Evolutionary conservation across 2,329 filamentous ascomycete species (phyloP).

Genomic region (Neofusicoccum ribis): DNA sequence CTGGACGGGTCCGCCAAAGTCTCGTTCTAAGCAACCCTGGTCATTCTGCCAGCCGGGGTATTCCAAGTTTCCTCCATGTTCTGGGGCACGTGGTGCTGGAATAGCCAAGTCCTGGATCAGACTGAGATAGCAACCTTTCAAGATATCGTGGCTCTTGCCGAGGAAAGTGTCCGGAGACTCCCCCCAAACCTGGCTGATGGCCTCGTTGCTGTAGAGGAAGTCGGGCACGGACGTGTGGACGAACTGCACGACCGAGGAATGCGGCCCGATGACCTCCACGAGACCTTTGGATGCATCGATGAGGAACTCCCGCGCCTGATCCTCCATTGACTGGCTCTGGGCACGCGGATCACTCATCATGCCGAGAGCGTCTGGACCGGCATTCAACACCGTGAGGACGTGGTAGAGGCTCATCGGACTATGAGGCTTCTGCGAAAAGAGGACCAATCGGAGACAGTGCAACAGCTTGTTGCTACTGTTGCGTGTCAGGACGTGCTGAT

Average conservation of each 20-base stretch:
- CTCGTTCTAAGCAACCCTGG: not conserved
- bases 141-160: not conserved
- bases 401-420: not conserved
- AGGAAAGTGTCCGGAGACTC: not conserved
- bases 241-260: not conserved
- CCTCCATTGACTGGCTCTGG: not conserved
- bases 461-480: conserved; percentile 35
- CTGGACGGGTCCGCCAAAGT: not conserved
- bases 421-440: not conserved
- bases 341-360: not conserved
- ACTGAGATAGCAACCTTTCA: not conserved
- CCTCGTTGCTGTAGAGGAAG: not conserved
- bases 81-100: not conserved
- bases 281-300: not conserved
- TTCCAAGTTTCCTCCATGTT: not conserved
- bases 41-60: not conserved
- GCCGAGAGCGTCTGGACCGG: not conserved
- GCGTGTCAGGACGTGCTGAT: conserved; percentile 52
- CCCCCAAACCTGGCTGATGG: not conserved
- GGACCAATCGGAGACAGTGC: not conserved
- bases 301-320: not conserved
- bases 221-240: not conserved
- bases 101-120: not conserved
- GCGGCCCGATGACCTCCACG: not conserved
- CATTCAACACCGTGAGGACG: not conserved